Base-by-base conservation (phyloP, 179 eudicot species). In the Amaranthus tricolor region DNA sequence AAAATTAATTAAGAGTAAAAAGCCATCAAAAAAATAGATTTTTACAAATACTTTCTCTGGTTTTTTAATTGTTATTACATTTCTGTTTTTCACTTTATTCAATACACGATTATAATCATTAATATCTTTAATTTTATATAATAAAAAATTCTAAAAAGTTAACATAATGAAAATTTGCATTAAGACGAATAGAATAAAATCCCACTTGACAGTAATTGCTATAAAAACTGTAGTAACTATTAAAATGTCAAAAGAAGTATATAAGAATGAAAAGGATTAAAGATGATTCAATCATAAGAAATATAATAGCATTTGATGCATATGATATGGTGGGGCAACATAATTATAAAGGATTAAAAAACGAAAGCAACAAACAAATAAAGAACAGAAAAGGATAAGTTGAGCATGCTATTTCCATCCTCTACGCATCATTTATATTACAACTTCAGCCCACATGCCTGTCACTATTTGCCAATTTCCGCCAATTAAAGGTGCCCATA, bases 341-440 rank as follows among this genome's bases (percentile, higher is more conserved):
- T 52, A 57, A 63, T 9, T 48, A 16, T 48, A 4, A 56, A 6
- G 66, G 53, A 40, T 72, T 16, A 50, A 52, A 31, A 6, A 57
- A 43, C 19, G 68, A 78, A 78, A 66, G 63, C 58, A 31, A 60
- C 69, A 62, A 63, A 62, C 21, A 67, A 47, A 54, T 0, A 53
- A 71, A 64, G 65, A 54, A 50, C 31, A 49, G 1, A 15, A 73
- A 57, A 13, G 63, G 62, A 45, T 54, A 59, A 66, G 70, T 60
- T 76, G 54, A 50, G 73, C 78, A 62, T 71, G 69, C 75, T 71
- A 77, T 20, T 77, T 76, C 69, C 62, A 68, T 60, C 68, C 8
- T 59, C 68, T 2, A 31, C 24, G 6, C 59, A 17, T 21, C 66
- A 13, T 20, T 51, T 48, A 14, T 67, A 24, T 13, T 52, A 61